Conservation (phyloP, 169 alveolate species). For the Neospora caninum region DNA sequence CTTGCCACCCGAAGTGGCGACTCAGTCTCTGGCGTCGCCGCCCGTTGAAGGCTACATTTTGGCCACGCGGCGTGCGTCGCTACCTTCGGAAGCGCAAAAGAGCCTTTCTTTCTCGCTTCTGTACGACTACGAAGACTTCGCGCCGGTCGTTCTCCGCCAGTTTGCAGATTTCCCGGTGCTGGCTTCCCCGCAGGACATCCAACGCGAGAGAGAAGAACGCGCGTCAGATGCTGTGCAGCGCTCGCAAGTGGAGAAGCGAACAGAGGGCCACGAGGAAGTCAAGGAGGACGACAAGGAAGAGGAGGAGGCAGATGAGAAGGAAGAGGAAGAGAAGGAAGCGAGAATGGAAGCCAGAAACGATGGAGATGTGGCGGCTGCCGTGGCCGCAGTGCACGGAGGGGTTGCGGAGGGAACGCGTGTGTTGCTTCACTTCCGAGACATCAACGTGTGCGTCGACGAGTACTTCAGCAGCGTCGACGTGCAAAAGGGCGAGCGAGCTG, state of each 20-base stretch:
- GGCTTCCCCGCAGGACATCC: constrained; percentile 33
- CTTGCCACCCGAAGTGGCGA: constrained; percentile 1
- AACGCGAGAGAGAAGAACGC: constrained; percentile 11
- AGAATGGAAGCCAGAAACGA: neutral
- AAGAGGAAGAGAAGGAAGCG: neutral
- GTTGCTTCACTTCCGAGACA: constrained; percentile 12
- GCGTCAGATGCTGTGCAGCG: neutral
- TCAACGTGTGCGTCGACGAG: constrained; percentile 69
- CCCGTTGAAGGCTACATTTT: constrained; percentile 19
- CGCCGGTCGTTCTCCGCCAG: constrained; percentile 58
- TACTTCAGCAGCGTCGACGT: constrained; percentile 65
- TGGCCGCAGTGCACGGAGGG: neutral
- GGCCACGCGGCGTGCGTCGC: constrained; percentile 15
- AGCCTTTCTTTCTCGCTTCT: neutral
- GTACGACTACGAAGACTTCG: constrained; percentile 46
- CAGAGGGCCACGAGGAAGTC: neutral
- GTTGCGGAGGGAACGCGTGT: constrained; percentile 29
- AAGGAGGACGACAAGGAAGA: neutral
- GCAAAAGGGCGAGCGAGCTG: constrained; percentile 53
- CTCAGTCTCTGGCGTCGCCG: neutral
- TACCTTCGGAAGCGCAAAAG: neutral
- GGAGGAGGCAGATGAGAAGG: neutral
- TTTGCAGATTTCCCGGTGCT: constrained; percentile 14
- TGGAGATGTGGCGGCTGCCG: constrained; percentile 8
- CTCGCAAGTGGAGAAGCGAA: neutral